These are phyloP conservation scores for Auxenochlorella pyrenoidosa DNA, from an alignment of 139 green algal genomes.

Conservation along the genomic window DNA sequence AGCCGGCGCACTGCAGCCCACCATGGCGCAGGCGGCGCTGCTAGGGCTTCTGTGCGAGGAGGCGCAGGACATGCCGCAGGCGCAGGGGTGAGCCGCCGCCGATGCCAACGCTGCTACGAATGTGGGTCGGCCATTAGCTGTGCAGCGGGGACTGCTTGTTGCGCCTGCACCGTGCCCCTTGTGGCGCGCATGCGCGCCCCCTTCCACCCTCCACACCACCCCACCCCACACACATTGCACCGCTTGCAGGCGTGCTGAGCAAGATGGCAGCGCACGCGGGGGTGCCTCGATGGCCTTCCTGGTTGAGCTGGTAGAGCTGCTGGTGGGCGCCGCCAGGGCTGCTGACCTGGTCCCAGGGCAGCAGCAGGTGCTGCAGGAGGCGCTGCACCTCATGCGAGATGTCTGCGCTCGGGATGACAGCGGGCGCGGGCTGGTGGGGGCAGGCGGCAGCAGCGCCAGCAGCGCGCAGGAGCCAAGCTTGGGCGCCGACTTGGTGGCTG, in stretches of 20 bases:
- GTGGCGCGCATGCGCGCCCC: too few relatives aligned
- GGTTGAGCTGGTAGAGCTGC: not conserved
- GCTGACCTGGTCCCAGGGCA: conserved; percentile 1
- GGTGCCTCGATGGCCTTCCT: conserved; percentile 15
- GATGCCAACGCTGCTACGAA: not conserved
- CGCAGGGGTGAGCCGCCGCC: not conserved
- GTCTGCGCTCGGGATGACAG: conserved; percentile 40
- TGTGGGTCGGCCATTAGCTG: not conserved
- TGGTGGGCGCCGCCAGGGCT: not conserved
- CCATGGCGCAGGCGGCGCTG: conserved; percentile 25
- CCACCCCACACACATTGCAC: not conserved
- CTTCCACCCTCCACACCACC: not conserved
- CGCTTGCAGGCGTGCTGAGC: not conserved
- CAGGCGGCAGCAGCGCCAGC: not conserved
- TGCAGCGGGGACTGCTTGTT: not conserved
- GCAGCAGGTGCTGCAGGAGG: conserved; percentile 44
- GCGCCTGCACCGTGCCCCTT: not conserved
- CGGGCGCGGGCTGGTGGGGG: conserved; percentile 14
- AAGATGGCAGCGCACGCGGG: not conserved
- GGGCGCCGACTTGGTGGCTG: conserved; percentile 13
- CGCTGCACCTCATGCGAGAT: conserved; percentile 45
- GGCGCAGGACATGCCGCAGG: conserved; percentile 18
- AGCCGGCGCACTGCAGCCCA: not conserved
- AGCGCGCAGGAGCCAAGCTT: too few relatives aligned
- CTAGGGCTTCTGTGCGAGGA: conserved; percentile 29